These are phyloP conservation scores for Polyplosphaeria fusca DNA, from an alignment of 495 filamentous ascomycete species.

Conservation along the genomic window DNA sequence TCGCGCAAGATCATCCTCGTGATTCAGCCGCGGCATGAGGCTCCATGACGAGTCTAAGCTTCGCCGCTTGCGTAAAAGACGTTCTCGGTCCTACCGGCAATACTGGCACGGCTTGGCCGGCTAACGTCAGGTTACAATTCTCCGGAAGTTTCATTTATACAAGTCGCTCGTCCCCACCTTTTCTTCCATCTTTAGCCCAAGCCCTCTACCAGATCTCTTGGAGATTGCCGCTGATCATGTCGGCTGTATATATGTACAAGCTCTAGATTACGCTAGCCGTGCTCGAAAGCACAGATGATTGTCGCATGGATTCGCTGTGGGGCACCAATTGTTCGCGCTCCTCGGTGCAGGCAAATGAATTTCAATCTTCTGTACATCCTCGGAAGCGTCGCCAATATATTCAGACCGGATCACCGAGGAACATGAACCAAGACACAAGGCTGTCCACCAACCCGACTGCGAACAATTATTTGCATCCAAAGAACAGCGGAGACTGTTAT, in stretches of 20 bases:
- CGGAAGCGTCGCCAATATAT: background rate
- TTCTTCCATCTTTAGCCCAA: background rate
- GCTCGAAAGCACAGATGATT: slow-evolving; percentile 8
- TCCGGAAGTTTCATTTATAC: slow-evolving; percentile 21
- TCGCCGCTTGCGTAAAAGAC: too few species aligned
- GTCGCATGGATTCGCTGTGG: background rate
- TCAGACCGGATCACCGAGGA: background rate
- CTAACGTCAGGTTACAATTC: slow-evolving; percentile 1
- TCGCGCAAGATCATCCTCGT: too few species aligned
- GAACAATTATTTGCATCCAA: background rate
- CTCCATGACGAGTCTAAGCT: too few species aligned
- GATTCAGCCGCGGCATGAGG: too few species aligned
- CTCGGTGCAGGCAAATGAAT: background rate
- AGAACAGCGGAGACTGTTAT: background rate
- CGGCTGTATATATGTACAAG: slow-evolving; percentile 8
- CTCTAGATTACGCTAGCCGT: slow-evolving; percentile 13
- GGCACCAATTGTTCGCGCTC: background rate
- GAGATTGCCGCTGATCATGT: background rate
- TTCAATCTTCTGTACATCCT: background rate
- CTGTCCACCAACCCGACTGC: slow-evolving; percentile 1
- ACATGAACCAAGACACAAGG: background rate
- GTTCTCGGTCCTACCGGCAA: slow-evolving; percentile 17
- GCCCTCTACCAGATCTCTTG: slow-evolving; percentile 7
- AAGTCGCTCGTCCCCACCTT: slow-evolving; percentile 3
- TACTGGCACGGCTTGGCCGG: slow-evolving; percentile 5